phyloP scores from a whole-genome alignment of 768 basidiomycete genomes.

The Tremella yokohamensis region DNA sequence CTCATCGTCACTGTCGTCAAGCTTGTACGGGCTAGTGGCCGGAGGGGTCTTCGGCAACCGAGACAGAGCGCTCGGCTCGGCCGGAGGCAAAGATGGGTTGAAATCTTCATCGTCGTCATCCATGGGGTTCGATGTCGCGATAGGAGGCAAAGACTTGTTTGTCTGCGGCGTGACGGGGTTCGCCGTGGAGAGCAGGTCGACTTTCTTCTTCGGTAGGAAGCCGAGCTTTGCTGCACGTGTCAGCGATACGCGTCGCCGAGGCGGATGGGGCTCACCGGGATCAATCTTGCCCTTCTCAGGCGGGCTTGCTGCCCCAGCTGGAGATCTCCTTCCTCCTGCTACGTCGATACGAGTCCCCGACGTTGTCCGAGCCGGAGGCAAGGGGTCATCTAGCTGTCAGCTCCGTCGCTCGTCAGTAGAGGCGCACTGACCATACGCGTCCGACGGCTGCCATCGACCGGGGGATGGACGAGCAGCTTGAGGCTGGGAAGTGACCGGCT shows the following conservation, averaged over 20 bases:
- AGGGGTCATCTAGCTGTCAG: slow-evolving; percentile 33
- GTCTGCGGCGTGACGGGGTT: slow-evolving; percentile 20
- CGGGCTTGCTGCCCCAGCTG: slow-evolving; percentile 34
- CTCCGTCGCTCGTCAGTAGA: neutral
- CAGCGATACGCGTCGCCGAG: neutral
- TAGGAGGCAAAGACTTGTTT: slow-evolving; percentile 9
- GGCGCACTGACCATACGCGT: slow-evolving; percentile 39
- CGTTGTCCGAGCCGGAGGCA: slow-evolving; percentile 21
- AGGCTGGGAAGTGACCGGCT: slow-evolving; percentile 13
- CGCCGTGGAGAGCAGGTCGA: slow-evolving; percentile 46
- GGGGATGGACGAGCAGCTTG: slow-evolving; percentile 23
- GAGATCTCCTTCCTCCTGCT: slow-evolving; percentile 20
- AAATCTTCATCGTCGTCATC: slow-evolving; percentile 24
- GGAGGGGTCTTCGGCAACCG: slow-evolving; percentile 46
- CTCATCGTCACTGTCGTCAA: slow-evolving; percentile 49
- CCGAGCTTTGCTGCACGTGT: slow-evolving; percentile 46
- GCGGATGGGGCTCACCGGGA: slow-evolving; percentile 29
- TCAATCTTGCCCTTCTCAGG: slow-evolving; percentile 37
- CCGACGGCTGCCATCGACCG: slow-evolving; percentile 44
- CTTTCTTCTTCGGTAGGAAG: slow-evolving; percentile 49
- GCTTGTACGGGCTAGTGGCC: slow-evolving; percentile 14
- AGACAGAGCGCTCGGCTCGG: slow-evolving; percentile 15
- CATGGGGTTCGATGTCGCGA: slow-evolving; percentile 4
- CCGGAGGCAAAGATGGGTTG: slow-evolving; percentile 32
- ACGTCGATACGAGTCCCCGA: slow-evolving; percentile 16